Base-by-base conservation (phyloP, 176 grass and related monocot genomes). In the Juncus inflexus region DNA sequence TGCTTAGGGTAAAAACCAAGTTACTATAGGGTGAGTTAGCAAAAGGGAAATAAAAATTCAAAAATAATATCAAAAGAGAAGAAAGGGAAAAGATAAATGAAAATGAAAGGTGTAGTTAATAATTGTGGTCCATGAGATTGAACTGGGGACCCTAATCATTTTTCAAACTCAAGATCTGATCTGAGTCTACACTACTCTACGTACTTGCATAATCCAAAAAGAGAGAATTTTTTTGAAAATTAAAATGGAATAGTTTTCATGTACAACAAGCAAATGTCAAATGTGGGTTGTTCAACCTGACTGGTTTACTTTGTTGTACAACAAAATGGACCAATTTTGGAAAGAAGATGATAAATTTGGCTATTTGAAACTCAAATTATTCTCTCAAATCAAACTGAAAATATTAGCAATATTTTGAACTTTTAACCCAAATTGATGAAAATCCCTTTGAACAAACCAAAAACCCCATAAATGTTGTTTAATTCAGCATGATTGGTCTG, bases 121-220 rank as follows among this genome's bases (percentile, higher is more conserved):
- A 8, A 52, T 12, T 57, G 67, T 70, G 67, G 67, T 58, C 52
- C 52, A 14, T 58, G n/a, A 58, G 66, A 15, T 70, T 12, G 3
- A 1, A 69, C 7, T 69, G 49, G 66, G 66, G 12, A 50, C 66
- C 49, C 54, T 7, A 3, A 57, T 47, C 43, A 47, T 6, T 6
- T 70, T 57, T 70, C 50, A 43, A 70, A 42, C 50, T 58, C 37
- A 41, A 58, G 66, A 70, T 70, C 66, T 55, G 66, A 58, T 58
- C 52, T 58, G 11, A 40, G 40, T 63, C 39, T 38, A 70, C 40
- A 52, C 54, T 56, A 0, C 15, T 14, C 12, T 56, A 13, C 51
- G 54, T 40, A 40, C 19, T 28, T 28, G 1, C 11, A 38, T 49
- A 11, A 66, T 55, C 11, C 10, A 6, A 14, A 15, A 54, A 58